These are phyloP conservation scores for Verticillium klebahnii DNA, from an alignment of 2,329 filamentous ascomycete species.

Conservation along the genomic window DNA sequence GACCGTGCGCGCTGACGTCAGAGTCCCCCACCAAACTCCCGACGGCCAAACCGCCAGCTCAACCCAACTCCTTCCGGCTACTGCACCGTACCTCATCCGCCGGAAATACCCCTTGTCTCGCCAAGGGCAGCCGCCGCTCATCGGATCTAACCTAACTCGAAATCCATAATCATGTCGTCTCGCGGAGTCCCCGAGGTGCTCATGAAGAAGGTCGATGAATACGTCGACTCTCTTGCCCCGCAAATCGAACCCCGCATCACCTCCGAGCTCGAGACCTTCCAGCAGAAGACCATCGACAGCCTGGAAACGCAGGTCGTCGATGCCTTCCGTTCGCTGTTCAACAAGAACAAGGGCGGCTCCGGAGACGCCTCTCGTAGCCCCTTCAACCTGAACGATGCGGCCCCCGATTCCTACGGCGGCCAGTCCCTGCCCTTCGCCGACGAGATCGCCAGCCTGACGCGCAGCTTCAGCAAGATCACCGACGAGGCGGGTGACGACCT, in stretches of 20 bases:
- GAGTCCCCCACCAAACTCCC: too few species aligned
- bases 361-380: slow-evolving; percentile 15
- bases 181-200: slow-evolving; percentile 35
- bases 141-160: neutral
- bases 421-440: slow-evolving; percentile 40
- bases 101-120: neutral
- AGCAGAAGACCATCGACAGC: slow-evolving; percentile 38
- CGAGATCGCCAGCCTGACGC: slow-evolving; percentile 36
- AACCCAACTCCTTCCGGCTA: neutral
- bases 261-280: slow-evolving; percentile 36
- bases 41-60: neutral
- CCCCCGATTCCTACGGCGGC: slow-evolving; percentile 35
- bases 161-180: slow-evolving; percentile 24
- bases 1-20: too few species aligned
- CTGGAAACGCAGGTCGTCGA: slow-evolving; percentile 39
- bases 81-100: neutral
- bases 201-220: slow-evolving; percentile 39
- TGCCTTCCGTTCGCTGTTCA: slow-evolving; percentile 39
- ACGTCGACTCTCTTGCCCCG: slow-evolving; percentile 40
- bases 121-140: neutral
- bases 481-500: slow-evolving; percentile 36
- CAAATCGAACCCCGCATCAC: slow-evolving; percentile 42
- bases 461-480: slow-evolving; percentile 32
- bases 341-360: slow-evolving; percentile 22
- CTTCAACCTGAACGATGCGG: slow-evolving; percentile 23